Percentiles rank a stretch among this genome's conserved stretches.
Conservation (phyloP, 177 flowering plant species). For the Vitis hybrid region DNA sequence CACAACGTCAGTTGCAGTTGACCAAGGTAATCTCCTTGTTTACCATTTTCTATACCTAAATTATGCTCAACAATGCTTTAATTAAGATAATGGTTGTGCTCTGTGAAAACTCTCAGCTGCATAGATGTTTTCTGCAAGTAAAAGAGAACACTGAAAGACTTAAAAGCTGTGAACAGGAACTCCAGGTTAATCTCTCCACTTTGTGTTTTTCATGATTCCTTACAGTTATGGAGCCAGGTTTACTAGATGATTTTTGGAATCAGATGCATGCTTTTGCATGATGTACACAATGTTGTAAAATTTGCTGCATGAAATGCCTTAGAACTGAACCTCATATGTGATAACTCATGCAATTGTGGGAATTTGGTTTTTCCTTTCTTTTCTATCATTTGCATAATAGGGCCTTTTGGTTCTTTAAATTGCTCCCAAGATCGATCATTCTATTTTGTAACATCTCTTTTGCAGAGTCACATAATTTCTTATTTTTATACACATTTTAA, state of each 20-base stretch:
- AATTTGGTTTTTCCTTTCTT: too few species aligned
- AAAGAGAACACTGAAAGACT: conserved; percentile 56
- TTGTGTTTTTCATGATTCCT: neutral
- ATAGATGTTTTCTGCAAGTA: conserved; percentile 61
- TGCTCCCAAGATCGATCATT: too few species aligned
- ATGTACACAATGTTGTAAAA: too few species aligned
- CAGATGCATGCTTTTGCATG: too few species aligned
- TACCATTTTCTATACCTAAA: neutral
- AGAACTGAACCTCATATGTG: too few species aligned
- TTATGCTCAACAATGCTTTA: conserved; percentile 1
- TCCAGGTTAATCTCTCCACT: conserved; percentile 54
- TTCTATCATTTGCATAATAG: too few species aligned
- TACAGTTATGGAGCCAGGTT: neutral
- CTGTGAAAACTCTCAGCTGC: conserved; percentile 45
- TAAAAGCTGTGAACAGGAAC: conserved; percentile 67
- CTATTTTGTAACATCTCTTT: too few species aligned
- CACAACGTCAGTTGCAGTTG: conserved; percentile 53
- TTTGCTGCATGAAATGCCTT: too few species aligned
- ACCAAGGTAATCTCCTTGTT: conserved; percentile 44
- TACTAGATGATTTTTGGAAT: neutral
- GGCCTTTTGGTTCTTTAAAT: too few species aligned
- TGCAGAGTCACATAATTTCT: too few species aligned
- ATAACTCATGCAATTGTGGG: too few species aligned
- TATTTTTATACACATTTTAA: too few species aligned
- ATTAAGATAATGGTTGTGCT: neutral